A percentile compares a stretch with the other conserved stretches of the same genome.
These are phyloP conservation scores for Kwoniella mangroviensis DNA, from an alignment of 768 basidiomycete species.

Conservation along the genomic window DNA sequence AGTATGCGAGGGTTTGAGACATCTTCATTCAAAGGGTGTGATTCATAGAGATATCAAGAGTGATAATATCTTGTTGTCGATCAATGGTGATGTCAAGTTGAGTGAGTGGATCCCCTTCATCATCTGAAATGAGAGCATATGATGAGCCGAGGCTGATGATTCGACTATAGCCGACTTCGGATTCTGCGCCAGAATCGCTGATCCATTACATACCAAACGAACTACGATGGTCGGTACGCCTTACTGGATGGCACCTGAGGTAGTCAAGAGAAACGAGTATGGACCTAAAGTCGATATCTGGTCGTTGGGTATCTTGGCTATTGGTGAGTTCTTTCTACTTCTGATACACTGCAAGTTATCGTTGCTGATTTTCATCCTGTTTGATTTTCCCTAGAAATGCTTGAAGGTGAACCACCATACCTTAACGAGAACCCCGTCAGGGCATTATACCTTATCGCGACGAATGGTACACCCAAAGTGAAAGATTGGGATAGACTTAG, in stretches of 20 bases:
- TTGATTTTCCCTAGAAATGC: conserved; percentile 68
- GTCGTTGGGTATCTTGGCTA: conserved; percentile 97
- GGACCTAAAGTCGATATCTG: conserved; percentile 96
- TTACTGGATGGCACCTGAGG: conserved; percentile 99
- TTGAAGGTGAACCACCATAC: conserved; percentile 95
- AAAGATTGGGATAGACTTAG: conserved; percentile 83
- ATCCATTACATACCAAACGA: conserved; percentile 66
- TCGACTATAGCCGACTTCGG: conserved; percentile 57
- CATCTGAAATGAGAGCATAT: background rate
- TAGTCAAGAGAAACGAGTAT: conserved; percentile 95
- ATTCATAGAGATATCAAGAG: conserved; percentile 99
- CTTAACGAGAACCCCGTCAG: conserved; percentile 93
- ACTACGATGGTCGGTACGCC: conserved; percentile 99
- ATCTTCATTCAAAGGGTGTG: conserved; percentile 92
- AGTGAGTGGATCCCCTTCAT: conserved; percentile 66
- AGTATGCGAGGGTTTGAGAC: conserved; percentile 88
- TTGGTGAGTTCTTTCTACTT: conserved; percentile 60
- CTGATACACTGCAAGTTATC: too few relatives aligned
- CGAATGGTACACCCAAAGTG: conserved; percentile 95
- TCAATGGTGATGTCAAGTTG: conserved; percentile 95
- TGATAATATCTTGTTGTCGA: conserved; percentile 90
- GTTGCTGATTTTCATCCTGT: background rate
- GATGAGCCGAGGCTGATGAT: too few relatives aligned
- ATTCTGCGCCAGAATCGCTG: conserved; percentile 59
- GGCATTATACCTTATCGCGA: conserved; percentile 93